phyloP scores from a whole-genome alignment of 169 alveolate species.

The Cyclospora cayetanensis region DNA sequence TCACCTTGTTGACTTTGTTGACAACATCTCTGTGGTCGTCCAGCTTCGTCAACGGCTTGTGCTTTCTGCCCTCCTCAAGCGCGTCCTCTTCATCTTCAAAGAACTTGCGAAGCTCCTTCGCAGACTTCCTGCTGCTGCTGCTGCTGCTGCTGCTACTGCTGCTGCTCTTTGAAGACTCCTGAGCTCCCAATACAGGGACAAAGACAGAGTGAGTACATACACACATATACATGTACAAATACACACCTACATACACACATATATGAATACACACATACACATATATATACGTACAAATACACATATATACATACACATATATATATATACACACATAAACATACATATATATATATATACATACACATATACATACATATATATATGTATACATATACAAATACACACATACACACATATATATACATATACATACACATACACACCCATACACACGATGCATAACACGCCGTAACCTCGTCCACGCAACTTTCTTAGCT shows the following conservation, averaged over 20 bases:
- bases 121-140: neutral
- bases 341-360: constrained; percentile 1
- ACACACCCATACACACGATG: too few species aligned
- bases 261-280: too few species aligned
- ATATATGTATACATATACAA: too few species aligned
- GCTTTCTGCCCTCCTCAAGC: constrained; percentile 30
- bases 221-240: neutral
- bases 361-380: too few species aligned
- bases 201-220: neutral
- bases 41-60: constrained; percentile 60
- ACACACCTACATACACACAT: too few species aligned
- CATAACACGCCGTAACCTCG: too few species aligned
- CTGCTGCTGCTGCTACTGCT: constrained; percentile 21
- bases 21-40: constrained; percentile 62
- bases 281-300: too few species aligned
- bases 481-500: too few species aligned
- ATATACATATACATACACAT: too few species aligned
- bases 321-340: too few species aligned
- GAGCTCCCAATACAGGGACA: neutral
- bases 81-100: constrained; percentile 70
- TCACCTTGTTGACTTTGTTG: constrained; percentile 11
- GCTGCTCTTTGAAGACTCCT: neutral
- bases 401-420: too few species aligned
- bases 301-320: neutral
- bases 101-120: constrained; percentile 7